A percentile compares a stretch with the other conserved stretches of the same genome.
These are phyloP conservation scores for Mallotus nudiflorus DNA, from an alignment of 345 rosid genomes.

Conservation along the genomic window DNA sequence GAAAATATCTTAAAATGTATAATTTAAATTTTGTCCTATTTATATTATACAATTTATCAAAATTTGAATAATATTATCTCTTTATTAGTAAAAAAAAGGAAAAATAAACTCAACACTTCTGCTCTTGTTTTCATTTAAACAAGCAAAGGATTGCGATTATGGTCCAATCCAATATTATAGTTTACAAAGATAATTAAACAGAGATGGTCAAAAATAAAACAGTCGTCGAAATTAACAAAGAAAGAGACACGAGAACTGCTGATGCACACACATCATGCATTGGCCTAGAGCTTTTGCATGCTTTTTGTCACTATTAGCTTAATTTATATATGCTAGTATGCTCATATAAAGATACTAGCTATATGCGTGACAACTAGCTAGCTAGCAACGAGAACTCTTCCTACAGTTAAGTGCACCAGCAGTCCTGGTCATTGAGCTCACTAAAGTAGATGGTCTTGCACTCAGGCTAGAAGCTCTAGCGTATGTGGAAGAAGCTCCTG, in stretches of 20 bases:
- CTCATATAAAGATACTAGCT: too few relatives aligned
- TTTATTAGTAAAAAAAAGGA: too few relatives aligned
- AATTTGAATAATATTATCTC: too few relatives aligned
- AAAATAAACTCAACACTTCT: constrained; percentile 15
- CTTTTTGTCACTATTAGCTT: too few relatives aligned
- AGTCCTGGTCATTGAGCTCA: constrained; percentile 20
- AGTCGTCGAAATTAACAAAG: not conserved
- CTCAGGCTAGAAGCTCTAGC: constrained; percentile 28
- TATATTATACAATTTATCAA: too few relatives aligned
- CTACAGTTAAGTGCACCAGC: constrained; percentile 31
- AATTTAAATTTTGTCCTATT: too few relatives aligned
- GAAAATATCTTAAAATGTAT: too few relatives aligned
- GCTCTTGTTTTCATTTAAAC: constrained; percentile 12
- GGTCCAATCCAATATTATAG: not conserved
- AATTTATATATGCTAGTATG: too few relatives aligned
- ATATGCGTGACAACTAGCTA: constrained; percentile 4
- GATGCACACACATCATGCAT: too few relatives aligned
- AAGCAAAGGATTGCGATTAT: constrained; percentile 5
- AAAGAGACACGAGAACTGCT: not conserved
- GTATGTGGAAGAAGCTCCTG: constrained; percentile 24
- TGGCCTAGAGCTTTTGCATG: too few relatives aligned
- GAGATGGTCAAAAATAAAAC: constrained; percentile 9
- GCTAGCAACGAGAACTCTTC: constrained; percentile 25
- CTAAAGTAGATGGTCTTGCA: constrained; percentile 31
- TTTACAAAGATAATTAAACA: not conserved